phyloP scores from a whole-genome alignment of 768 basidiomycete genomes.

The Calocybe gangraenosa region DNA sequence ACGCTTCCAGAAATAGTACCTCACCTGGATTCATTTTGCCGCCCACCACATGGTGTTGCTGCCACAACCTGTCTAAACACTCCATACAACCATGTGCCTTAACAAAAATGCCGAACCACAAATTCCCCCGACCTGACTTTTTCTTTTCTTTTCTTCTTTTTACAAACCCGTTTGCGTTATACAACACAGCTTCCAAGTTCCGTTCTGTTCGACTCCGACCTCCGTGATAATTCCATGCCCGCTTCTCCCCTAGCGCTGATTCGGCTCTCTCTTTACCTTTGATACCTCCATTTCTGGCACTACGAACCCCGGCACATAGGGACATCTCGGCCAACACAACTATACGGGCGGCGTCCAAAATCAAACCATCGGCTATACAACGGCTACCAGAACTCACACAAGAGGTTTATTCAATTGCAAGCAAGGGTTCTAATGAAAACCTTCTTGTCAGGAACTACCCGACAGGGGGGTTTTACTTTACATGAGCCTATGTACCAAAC shows the following conservation, averaged over 20 bases:
- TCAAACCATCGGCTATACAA: neutral
- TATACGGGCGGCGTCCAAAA: neutral
- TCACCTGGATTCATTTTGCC: neutral
- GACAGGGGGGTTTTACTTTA: no score
- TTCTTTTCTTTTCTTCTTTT: no score
- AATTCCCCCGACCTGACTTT: neutral
- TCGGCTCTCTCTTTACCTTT: no score
- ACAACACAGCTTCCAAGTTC: no score
- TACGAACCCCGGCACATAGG: neutral
- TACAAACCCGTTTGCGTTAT: no score
- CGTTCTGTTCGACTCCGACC: no score
- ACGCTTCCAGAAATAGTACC: conserved; percentile 1
- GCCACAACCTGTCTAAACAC: conserved; percentile 4
- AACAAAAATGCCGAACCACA: neutral
- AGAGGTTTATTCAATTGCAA: neutral
- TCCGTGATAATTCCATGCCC: no score
- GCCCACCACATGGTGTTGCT: neutral
- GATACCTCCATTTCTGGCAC: no score
- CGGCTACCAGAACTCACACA: no score
- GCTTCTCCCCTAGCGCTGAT: no score
- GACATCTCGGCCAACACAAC: neutral
- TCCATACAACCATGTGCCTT: conserved; percentile 1
- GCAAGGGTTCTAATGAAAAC: neutral
- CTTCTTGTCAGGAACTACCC: no score
- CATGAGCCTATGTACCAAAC: neutral